Base-by-base conservation (phyloP, 2,329 filamentous ascomycete species). In the Sclerotinia minor region DNA sequence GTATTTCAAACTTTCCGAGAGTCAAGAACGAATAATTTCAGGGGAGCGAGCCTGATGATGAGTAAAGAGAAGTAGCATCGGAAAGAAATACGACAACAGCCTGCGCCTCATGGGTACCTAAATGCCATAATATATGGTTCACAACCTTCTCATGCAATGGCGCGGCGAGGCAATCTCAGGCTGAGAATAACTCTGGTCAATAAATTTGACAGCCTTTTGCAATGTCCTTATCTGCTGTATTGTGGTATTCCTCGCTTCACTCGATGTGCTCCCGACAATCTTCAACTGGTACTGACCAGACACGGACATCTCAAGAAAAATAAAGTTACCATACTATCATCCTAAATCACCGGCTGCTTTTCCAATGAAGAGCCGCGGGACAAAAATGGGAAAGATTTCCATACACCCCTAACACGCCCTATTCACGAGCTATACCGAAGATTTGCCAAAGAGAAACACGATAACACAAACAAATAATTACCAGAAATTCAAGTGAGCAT, bases 21-120 rank as follows among this genome's bases (percentile, higher is more conserved):
- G 38, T 45, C 41, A 47, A 45, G 57, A 47, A 41, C 5, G 41
- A 47, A 59, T 47, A 41, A 59, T 47, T 17, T n/a, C 57, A 47
- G 19, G 57, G 11, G 24, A 29, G 47, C 17, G 44, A 59, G 24
- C 17, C 24, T 11, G 11, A 26, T 17, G 19, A 8, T 26, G 11
- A 32, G 41, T 9, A 59, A 59, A 32, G 24, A 17, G 13, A 17
- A 59, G 45, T 59, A 21, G 41, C 15, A 17, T 21, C 24, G 19
- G 17, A 47, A 21, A 45, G 19, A 29, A 59, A 17, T 15, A 7
- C 24, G 21, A 57, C 15, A n/a, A 29, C 21, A 21, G 13, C 41
- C 2, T n/a, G 24, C 2, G 32, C 5, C 21, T n/a, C 24, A 4
- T n/a, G 13, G 32, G 7, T 17, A 9, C 13, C 6, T 24, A 19